Evolutionary conservation across 768 basidiomycete genomes (phyloP), one percentile per base, ranked within the genome.

Genomic region (Pleurotus sapidus): DNA sequence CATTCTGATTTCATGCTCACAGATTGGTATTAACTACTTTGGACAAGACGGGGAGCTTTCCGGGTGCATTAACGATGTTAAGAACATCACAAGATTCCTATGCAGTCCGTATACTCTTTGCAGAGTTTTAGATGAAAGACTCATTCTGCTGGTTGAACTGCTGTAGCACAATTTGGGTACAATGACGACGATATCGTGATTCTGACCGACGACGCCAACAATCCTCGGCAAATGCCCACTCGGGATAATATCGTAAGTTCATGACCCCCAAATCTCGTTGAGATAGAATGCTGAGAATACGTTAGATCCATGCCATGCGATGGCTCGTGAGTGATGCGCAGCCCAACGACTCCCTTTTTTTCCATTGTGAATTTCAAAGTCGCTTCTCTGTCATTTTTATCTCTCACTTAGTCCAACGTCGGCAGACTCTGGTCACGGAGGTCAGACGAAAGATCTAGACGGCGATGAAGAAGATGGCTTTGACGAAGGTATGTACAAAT

Each of bases 21-120:
- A 93, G 93, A 86, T 97, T 62, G 95, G 95, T 0, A 91, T 97
- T 63, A 93, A 93, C 69, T 98, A 98, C 67, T 67, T 78, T 18
- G 88, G 90, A 0, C 84, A 86, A 62, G 68, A 69, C 3, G 80
- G 80, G 14, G 81, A 86, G 62, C 75, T 98, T 5, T 70, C 74
- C 0, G 96, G 96, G 7, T 98, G 96, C 67, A 89, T 96, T 67
- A 96, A 98, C 67, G 96, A 99, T 65, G 95, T 87, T 0, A 71
- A 76, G 49, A 95, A 94, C 67, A 82, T 98, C 53, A 78, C 82
- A 63, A 69, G 74, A 17, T 98, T 98, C 75, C 72, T 95, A 47
- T 78, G 76, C 59, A 64, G 91, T 91, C 62, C 59, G 86, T 70
- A 14, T 30, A 12, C 17, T 17, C n/a, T 54, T 8, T 9, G 30